phyloP scores from a whole-genome alignment of 495 filamentous ascomycete species.

The Arthonia radiata region DNA sequence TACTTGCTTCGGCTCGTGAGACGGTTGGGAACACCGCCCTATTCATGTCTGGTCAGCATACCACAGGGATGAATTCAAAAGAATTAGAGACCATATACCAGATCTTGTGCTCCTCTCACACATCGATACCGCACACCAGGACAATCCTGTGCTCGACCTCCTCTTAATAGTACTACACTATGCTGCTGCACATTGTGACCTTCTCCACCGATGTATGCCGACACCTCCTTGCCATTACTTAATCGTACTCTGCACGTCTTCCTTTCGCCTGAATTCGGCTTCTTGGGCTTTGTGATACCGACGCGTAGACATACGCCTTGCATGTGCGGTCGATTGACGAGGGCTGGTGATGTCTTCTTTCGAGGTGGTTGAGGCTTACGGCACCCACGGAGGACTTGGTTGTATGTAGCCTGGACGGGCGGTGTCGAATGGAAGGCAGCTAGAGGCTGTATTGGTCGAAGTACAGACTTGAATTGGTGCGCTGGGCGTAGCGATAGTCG shows the following conservation, averaged over 20 bases:
- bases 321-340: slow-evolving; percentile 50
- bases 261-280: slow-evolving; percentile 87
- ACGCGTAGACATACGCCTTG: slow-evolving; percentile 93
- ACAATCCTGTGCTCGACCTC: slow-evolving; percentile 85
- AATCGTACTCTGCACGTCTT: slow-evolving; percentile 77
- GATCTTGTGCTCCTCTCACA: slow-evolving; percentile 75
- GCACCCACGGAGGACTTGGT: slow-evolving; percentile 35
- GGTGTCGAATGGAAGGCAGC: too few species aligned
- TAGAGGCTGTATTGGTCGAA: too few species aligned
- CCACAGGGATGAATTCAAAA: slow-evolving; percentile 1
- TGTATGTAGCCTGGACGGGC: slow-evolving; percentile 12
- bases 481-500: too few species aligned
- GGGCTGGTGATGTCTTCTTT: slow-evolving; percentile 63
- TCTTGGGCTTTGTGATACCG: slow-evolving; percentile 81
- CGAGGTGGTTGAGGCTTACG: slow-evolving; percentile 51
- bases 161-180: slow-evolving; percentile 80
- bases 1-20: slow-evolving; percentile 79
- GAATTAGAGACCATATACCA: slow-evolving; percentile 34
- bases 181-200: slow-evolving; percentile 56
- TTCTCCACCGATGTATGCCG: slow-evolving; percentile 84
- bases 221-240: slow-evolving; percentile 67
- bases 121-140: slow-evolving; percentile 92
- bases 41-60: slow-evolving; percentile 1
- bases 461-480: too few species aligned
- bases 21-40: slow-evolving; percentile 80